Percentiles rank a stretch among this genome's conserved stretches.
phyloP scores from a whole-genome alignment of 176 grass and related monocot species.

The Carex parvula region DNA sequence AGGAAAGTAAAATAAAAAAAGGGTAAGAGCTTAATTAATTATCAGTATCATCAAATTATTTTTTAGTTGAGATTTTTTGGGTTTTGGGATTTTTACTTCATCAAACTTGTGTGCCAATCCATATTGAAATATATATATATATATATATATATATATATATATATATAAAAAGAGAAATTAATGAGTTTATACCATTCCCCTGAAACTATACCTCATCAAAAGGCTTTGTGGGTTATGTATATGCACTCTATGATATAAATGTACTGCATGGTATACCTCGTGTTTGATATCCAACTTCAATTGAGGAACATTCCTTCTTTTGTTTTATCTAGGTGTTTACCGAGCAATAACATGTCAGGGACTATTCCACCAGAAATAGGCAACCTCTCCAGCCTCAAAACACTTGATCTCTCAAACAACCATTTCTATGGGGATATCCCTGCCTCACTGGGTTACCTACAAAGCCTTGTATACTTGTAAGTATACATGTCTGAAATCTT shows the following conservation, averaged over 20 bases:
- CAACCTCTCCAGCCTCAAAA: conserved; percentile 60
- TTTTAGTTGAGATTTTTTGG: not conserved
- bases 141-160: too few relatives aligned
- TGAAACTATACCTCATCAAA: not conserved
- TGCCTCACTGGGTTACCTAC: conserved; percentile 52
- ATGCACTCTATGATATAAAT: not conserved
- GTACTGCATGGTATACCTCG: not conserved
- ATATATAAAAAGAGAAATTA: too few relatives aligned
- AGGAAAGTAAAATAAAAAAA: not conserved
- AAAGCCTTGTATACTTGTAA: conserved; percentile 85
- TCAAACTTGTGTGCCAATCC: not conserved
- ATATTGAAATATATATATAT: not conserved
- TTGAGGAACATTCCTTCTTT: not conserved
- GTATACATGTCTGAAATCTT: conserved; percentile 13
- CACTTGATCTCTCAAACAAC: conserved; percentile 88
- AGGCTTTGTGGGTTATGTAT: not conserved
- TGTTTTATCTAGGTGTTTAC: conserved; percentile 52
- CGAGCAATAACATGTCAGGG: conserved; percentile 83
- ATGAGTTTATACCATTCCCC: not conserved
- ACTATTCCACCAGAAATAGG: conserved; percentile 67
- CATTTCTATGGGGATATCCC: conserved; percentile 58
- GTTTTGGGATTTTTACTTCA: not conserved
- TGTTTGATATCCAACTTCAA: not conserved
- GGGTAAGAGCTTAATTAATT: too few relatives aligned
- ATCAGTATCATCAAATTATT: not conserved